These are phyloP conservation scores for Puya raimondii DNA, from an alignment of 176 grass and related monocot genomes.

Conservation along the genomic window DNA sequence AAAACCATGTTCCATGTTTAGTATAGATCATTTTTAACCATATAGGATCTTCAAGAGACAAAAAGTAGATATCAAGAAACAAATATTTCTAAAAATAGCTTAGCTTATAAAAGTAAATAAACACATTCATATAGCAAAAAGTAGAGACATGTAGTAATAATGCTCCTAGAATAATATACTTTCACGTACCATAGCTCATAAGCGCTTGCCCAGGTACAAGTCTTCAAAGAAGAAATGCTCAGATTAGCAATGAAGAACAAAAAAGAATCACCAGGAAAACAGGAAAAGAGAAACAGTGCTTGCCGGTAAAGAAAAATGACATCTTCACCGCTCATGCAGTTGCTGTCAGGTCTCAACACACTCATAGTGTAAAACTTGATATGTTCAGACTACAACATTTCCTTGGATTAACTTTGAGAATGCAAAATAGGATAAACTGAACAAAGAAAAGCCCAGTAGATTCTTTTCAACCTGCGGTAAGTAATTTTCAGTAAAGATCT, in stretches of 20 bases:
- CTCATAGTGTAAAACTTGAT: conserved; percentile 90
- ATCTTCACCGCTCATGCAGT: conserved; percentile 44
- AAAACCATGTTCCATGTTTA: too few species aligned
- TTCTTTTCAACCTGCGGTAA: conserved; percentile 62
- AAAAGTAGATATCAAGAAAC: too few species aligned
- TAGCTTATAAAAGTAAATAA: too few species aligned
- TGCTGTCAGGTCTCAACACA: conserved; percentile 70
- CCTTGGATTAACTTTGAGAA: conserved; percentile 3
- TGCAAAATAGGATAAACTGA: conserved; percentile 9
- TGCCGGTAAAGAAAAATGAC: conserved; percentile 88
- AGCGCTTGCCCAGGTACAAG: conserved; percentile 82
- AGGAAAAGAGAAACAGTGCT: neutral
- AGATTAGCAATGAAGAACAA: conserved; percentile 16
- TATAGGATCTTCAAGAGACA: too few species aligned
- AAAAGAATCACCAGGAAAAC: conserved; percentile 16
- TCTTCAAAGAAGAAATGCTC: conserved; percentile 37
- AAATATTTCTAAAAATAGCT: too few species aligned
- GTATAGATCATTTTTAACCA: too few species aligned
- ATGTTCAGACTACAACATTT: conserved; percentile 67
- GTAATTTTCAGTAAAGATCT: conserved; percentile 65
- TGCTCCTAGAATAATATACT: conserved; percentile 11
- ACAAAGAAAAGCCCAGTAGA: conserved; percentile 10
- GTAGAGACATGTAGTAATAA: neutral
- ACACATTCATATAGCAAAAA: too few species aligned
- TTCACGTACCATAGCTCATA: conserved; percentile 70